Base-by-base conservation (phyloP, 495 filamentous ascomycete species). In the Neurospora sp. region DNA sequence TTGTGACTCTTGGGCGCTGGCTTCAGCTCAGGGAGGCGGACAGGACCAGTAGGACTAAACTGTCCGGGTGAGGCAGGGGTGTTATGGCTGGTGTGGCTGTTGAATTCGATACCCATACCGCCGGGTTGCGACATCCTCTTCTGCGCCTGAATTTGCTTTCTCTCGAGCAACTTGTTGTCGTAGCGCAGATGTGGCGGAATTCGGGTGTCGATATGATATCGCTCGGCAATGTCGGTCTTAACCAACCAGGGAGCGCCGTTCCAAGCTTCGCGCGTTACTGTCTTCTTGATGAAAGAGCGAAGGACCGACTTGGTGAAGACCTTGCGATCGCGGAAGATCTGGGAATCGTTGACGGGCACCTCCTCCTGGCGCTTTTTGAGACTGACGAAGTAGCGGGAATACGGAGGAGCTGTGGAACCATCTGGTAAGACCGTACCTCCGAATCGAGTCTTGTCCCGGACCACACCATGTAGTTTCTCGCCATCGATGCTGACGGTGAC, bases 221-320 rank as follows among this genome's bases (percentile, higher is more conserved):
- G 85, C 40, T 90, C 89, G 1, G 96, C 96, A 68, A 97, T 89
- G 69, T 92, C 88, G 22, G 91, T 87, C 82, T 97, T 98, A 27
- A 98, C 94, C 42, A 97, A 80, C 96, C 96, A 99, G 11, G 96
- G 96, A 0, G 96, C 96, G 5, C 95, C 94, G 59, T 88, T 92
- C 95, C 95, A 98, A 0, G 94, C 87, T 76, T 98, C 96, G 73
- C 94, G 86, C 14, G 91, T 93, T 16, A 97, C 91, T 8, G 93
- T 96, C 82, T 97, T 94, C 78, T 97, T 97, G 72, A 99, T 93
- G 74, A 98, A 98, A 3, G 93, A 92, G 39, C 94, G 90, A 70
- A 99, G 84, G 80, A 97, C 93, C 66, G 94, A 90, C 82, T 99
- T 99, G 46, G 95, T 97, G 81, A 98, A 99, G 6, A 93, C 89